phyloP scores from a whole-genome alignment of 495 filamentous ascomycete genomes.

The Penicillium simplicissimum region DNA sequence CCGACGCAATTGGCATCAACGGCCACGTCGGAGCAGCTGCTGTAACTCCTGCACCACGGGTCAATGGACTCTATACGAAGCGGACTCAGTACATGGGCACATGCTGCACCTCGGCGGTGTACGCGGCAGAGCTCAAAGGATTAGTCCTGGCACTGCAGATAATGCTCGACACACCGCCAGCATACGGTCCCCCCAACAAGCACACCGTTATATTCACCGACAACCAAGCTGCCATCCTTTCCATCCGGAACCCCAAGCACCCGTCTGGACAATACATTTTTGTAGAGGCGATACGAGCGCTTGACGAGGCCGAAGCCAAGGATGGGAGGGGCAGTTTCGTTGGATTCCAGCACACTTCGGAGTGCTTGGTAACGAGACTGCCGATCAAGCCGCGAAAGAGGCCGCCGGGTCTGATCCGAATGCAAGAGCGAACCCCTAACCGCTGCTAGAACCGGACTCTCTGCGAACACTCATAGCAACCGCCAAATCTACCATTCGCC shows the following conservation, averaged over 20 bases:
- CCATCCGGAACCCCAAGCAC: conserved; percentile 9
- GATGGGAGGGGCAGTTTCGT: conserved; percentile 11
- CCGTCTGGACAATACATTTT: conserved; percentile 16
- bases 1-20: conserved; percentile 10
- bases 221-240: conserved; percentile 17
- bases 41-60: neutral
- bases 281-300: conserved; percentile 6
- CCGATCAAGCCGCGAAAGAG: conserved; percentile 20
- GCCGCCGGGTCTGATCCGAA: conserved; percentile 5
- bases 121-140: conserved; percentile 7
- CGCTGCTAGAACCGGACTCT: conserved; percentile 8
- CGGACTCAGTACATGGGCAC: conserved; percentile 8
- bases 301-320: conserved; percentile 5
- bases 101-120: neutral
- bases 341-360: conserved; percentile 31
- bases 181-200: neutral
- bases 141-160: conserved; percentile 6
- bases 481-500: conserved; percentile 11
- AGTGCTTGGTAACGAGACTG: conserved; percentile 29
- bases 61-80: neutral
- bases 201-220: conserved; percentile 12
- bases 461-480: conserved; percentile 15
- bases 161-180: conserved; percentile 8
- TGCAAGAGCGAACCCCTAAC: conserved; percentile 6
- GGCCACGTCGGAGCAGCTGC: conserved; percentile 10